Evolutionary conservation across 192 early-diverging fungal species (phyloP), one percentile per base, ranked within the genome.

Genomic region (Dissophora ornata): DNA sequence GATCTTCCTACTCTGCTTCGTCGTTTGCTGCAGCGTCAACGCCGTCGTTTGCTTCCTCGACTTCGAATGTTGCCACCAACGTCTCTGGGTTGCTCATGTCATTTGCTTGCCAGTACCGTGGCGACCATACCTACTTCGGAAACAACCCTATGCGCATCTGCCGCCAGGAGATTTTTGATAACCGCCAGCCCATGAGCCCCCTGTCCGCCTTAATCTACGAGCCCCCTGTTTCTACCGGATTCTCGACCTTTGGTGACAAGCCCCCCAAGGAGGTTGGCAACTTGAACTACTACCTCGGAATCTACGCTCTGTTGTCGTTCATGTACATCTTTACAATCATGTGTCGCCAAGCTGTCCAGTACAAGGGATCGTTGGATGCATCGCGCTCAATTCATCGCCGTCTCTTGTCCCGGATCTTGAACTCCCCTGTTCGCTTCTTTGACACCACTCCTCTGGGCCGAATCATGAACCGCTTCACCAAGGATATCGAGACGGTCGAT

Each of bases 371-470:
- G 2, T 28, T 94, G 3, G 32, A 47, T 8, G 92, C 91, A 10
- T 90, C 88, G 7, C 79, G 80, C 6, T 80, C 60, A 1, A 66
- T 94, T 36, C 92, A 94, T 58, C 42, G 59, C n/a, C 80, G 69
- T n/a, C 71, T 92, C 24, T 56, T 94, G 25, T 78, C 80, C 10
- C 57, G 82, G 36, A 70, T 69, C n/a, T 25, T 79, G 67, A 79
- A 69, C 55, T 67, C 67, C 4, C 77, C 67, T 22, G 68, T 79
- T 47, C 60, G 67, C 25, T 70, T 79, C 85, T 88, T 90, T 54
- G 91, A 94, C 32, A 89, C 89, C 25, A 91, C 90, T 26, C 92
- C 92, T 25, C 51, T 91, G 29, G 92, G 92, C 42, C 86, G 91
- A 25, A 88, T 94, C 38, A 83, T 94, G 66, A 94, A 94, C 66